Evolutionary conservation across 805 yeast genomes (phyloP), one percentile per base, ranked within the genome.

Genomic region (Candida broadrunensis): DNA sequence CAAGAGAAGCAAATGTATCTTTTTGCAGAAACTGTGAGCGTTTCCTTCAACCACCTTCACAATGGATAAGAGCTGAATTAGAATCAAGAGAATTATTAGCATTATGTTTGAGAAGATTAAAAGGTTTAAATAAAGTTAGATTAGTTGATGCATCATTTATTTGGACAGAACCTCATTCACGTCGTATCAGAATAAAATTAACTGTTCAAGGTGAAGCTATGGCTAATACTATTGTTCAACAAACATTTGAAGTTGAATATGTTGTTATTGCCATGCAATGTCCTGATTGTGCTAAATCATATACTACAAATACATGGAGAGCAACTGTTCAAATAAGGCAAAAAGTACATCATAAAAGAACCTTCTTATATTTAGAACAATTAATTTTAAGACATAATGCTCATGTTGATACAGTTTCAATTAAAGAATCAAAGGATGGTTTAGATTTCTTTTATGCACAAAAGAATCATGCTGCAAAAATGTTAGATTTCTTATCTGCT

Each of bases 131-230:
- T 50, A 85, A 86, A 56, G 93, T 89, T 35, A 73, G 97, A 53
- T 71, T 93, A 45, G 81, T 88, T 32, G 98, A 93, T 67, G 99
- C 99, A 2, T 78, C 90, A 4, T 93, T 90, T 55, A 80, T 95
- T 46, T 93, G 99, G 99, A 93, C 99, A 1, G 99, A 93, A 69
- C 99, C 99, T 3, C 99, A 93, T 64, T 89, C 97, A 20, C 79
- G 99, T 65, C 83, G 99, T 72, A 81, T 91, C 45, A 81, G 89
- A 63, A 80, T 95, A 48, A 89, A 90, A 57, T 67, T 93, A 40
- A 88, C 97, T 0, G 96, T 93, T 23, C 98, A 91, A 65, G 97
- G 97, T 50, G 99, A 93, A 63, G 97, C 97, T 18, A 82, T 89
- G 79, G 74, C 83, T 21, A 88, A 88, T 57, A 88, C 97, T 19